Conservation (phyloP, 1,139 yeast genomes). For the Geotrichum klebahnii region DNA sequence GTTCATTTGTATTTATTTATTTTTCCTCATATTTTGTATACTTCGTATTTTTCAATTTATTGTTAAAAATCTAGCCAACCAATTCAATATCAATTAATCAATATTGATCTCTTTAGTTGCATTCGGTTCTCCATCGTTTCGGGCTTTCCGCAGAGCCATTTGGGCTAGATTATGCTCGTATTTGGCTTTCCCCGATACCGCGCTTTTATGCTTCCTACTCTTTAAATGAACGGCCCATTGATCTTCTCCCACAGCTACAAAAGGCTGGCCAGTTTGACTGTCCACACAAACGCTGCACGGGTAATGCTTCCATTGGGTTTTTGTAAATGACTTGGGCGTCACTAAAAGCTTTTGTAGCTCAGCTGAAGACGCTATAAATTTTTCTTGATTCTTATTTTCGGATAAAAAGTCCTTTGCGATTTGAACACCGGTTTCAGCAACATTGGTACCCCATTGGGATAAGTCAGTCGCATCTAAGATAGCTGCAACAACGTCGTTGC, state of each 20-base stretch:
- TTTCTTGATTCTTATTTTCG: not conserved
- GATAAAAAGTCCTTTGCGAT: slow-evolving; percentile 47
- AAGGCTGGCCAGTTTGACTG: slow-evolving; percentile 42
- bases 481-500: slow-evolving; percentile 59
- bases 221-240: slow-evolving; percentile 65
- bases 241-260: slow-evolving; percentile 69
- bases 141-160: slow-evolving; percentile 9
- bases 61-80: not conserved
- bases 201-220: slow-evolving; percentile 47
- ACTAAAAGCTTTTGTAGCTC: slow-evolving; percentile 41
- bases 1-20: too few species aligned
- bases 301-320: slow-evolving; percentile 61
- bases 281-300: slow-evolving; percentile 57
- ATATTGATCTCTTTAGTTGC: not conserved
- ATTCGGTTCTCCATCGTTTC: slow-evolving; percentile 8
- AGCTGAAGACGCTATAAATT: slow-evolving; percentile 45
- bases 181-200: slow-evolving; percentile 14
- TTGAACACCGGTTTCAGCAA: slow-evolving; percentile 50
- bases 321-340: slow-evolving; percentile 27
- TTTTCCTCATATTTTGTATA: too few species aligned
- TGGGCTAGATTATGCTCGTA: slow-evolving; percentile 15
- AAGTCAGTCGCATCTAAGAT: slow-evolving; percentile 76
- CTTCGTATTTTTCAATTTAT: too few species aligned
- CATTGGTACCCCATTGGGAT: slow-evolving; percentile 54
- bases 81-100: too few species aligned